Percentiles rank a stretch among this genome's conserved stretches.
Evolutionary conservation across 2,329 filamentous ascomycete species (phyloP).

Genomic region (Pseudogymnoascus sp.): DNA sequence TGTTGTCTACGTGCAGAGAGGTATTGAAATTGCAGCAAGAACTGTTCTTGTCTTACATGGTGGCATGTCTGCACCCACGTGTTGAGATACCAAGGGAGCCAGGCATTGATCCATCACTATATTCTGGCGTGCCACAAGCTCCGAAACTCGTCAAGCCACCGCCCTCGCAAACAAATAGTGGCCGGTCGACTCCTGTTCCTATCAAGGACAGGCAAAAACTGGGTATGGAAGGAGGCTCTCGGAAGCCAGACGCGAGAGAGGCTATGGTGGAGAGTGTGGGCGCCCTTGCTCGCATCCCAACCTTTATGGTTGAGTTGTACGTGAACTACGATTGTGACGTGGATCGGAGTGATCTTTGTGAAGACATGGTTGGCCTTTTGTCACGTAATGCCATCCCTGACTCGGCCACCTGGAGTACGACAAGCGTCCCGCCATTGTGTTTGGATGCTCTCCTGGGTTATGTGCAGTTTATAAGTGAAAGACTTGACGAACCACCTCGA

Average conservation of each 20-base stretch:
- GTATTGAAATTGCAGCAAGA: conserved; percentile 96
- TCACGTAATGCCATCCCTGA: conserved; percentile 94
- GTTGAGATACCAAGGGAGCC: conserved; percentile 88
- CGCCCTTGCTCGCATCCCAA: conserved; percentile 83
- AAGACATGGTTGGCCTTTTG: conserved; percentile 88
- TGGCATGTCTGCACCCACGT: conserved; percentile 88
- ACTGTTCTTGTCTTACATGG: conserved; percentile 86
- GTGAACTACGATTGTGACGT: conserved; percentile 97
- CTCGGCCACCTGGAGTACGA: conserved; percentile 97
- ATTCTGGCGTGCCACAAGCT: conserved; percentile 85
- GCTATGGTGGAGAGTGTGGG: conserved; percentile 98
- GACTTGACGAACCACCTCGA: conserved; percentile 63
- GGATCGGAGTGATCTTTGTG: conserved; percentile 83
- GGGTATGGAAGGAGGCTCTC: conserved; percentile 81
- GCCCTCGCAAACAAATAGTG: conserved; percentile 69
- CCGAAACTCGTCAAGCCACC: conserved; percentile 77
- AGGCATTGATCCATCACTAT: conserved; percentile 83
- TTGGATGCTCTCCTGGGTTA: conserved; percentile 86
- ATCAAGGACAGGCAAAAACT: conserved; percentile 89
- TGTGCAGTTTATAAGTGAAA: conserved; percentile 84
- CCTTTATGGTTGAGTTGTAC: conserved; percentile 90
- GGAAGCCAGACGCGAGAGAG: conserved; percentile 91
- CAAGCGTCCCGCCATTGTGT: conserved; percentile 91
- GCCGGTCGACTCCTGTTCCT: conserved; percentile 80
- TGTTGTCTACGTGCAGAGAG: conserved; percentile 81